phyloP scores from a whole-genome alignment of 2,329 filamentous ascomycete species.

The Nigrospora sphaerica region DNA sequence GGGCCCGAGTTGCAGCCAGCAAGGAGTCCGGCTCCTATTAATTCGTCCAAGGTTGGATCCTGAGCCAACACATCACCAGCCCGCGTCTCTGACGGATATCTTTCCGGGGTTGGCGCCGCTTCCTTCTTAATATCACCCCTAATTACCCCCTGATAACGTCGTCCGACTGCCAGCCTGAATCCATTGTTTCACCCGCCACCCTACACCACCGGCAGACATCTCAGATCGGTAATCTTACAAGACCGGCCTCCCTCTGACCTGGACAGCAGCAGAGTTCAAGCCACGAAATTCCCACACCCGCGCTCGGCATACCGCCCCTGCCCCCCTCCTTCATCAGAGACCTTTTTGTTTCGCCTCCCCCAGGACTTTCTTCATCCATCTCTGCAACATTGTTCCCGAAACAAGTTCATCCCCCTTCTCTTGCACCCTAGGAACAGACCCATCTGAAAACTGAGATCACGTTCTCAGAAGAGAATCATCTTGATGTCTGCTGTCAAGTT shows the following conservation, averaged over 20 bases:
- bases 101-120: background rate
- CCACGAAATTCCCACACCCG: background rate
- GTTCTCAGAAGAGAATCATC: conserved; percentile 23
- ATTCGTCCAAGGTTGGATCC: conserved; percentile 10
- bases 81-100: background rate
- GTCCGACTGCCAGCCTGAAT: conserved; percentile 3
- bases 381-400: conserved; percentile 26
- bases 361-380: conserved; percentile 8
- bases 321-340: background rate
- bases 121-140: background rate
- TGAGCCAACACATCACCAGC: background rate
- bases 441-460: conserved; percentile 16
- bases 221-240: background rate
- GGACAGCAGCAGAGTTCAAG: background rate
- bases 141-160: conserved; percentile 1
- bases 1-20: conserved; percentile 13
- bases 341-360: conserved; percentile 6
- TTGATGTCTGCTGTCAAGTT: conserved; percentile 55
- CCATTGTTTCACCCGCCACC: conserved; percentile 6
- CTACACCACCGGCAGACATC: conserved; percentile 3
- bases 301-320: background rate
- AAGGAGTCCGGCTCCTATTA: conserved; percentile 21
- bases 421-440: conserved; percentile 19
- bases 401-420: conserved; percentile 24
- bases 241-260: background rate